A percentile compares a stretch with the other conserved stretches of the same genome.
Evolutionary conservation across 139 green algal species (phyloP).

Genomic region (Volvox africanus): DNA sequence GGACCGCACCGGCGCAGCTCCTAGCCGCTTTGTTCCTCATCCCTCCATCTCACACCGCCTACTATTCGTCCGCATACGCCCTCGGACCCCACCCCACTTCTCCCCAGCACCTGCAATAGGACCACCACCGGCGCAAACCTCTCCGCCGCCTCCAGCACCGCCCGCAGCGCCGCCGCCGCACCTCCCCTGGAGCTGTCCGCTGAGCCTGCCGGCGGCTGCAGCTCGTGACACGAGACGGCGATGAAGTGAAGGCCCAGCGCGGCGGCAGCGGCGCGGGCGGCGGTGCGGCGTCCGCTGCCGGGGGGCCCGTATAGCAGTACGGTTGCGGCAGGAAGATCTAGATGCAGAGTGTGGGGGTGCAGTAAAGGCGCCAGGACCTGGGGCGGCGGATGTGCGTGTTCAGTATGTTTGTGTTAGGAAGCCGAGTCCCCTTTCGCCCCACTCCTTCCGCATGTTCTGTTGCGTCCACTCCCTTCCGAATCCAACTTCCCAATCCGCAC

Average conservation of each 20-base stretch:
- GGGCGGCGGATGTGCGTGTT: background rate
- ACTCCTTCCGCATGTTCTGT: too few species aligned
- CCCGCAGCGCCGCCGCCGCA: conserved; percentile 63
- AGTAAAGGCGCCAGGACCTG: conserved; percentile 68
- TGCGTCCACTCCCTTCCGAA: too few species aligned
- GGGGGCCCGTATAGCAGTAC: conserved; percentile 79
- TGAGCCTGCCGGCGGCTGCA: conserved; percentile 35
- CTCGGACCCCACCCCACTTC: too few species aligned
- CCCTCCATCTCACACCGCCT: background rate
- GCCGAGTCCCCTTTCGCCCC: too few species aligned
- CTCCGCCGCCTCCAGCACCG: conserved; percentile 63
- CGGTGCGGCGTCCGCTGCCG: conserved; percentile 72
- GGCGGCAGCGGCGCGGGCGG: conserved; percentile 71
- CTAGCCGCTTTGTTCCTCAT: too few species aligned
- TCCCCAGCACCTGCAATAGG: conserved; percentile 58
- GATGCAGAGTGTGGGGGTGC: conserved; percentile 53
- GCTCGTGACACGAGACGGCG: conserved; percentile 68
- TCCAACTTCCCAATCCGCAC: too few species aligned
- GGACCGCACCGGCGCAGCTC: too few species aligned
- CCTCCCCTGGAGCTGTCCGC: conserved; percentile 25
- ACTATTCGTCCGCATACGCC: background rate
- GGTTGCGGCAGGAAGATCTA: conserved; percentile 65
- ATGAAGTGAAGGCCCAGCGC: conserved; percentile 82
- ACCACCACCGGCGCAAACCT: conserved; percentile 76
- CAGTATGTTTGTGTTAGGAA: background rate